These are phyloP conservation scores for Erodium maritimum DNA, from an alignment of 345 rosid species.

Conservation along the genomic window DNA sequence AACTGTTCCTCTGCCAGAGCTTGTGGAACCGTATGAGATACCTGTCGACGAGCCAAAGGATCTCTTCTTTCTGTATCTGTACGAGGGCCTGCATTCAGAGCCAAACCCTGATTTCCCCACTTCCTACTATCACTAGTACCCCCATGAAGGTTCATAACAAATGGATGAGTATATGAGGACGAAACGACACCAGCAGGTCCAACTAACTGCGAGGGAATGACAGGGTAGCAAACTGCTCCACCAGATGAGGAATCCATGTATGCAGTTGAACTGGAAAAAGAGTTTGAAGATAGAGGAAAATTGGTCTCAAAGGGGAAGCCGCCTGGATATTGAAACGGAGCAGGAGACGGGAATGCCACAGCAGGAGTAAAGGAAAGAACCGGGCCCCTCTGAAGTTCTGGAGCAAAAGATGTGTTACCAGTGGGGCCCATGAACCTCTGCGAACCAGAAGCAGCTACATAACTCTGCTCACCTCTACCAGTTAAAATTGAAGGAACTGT, in stretches of 20 bases:
- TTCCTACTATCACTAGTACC: conserved; percentile 38
- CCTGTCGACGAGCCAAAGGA: conserved; percentile 35
- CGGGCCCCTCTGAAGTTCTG: conserved; percentile 56
- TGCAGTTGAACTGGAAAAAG: conserved; percentile 56
- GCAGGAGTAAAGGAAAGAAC: conserved; percentile 76
- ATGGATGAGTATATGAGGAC: conserved; percentile 50
- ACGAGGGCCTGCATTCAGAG: conserved; percentile 77
- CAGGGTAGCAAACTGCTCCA: conserved; percentile 52
- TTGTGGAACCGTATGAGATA: conserved; percentile 38
- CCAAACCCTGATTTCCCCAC: conserved; percentile 65
- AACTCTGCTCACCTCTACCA: conserved; percentile 58
- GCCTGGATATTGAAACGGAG: conserved; percentile 55
- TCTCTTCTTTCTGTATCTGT: conserved; percentile 61
- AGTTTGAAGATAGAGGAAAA: conserved; percentile 47
- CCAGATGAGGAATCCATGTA: conserved; percentile 59
- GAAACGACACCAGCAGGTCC: conserved; percentile 48
- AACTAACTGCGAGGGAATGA: conserved; percentile 52
- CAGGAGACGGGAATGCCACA: conserved; percentile 41
- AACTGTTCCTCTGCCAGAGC: conserved; percentile 52
- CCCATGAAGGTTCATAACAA: conserved; percentile 47
- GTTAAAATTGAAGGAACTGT: conserved; percentile 48
- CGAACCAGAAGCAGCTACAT: conserved; percentile 45
- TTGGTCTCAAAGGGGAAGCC: conserved; percentile 37
- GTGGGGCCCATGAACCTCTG: conserved; percentile 58
- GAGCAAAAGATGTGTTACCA: conserved; percentile 36